These are phyloP conservation scores for Zygotorulaspora chibaensis DNA, from an alignment of 805 yeast genomes.

Conservation along the genomic window DNA sequence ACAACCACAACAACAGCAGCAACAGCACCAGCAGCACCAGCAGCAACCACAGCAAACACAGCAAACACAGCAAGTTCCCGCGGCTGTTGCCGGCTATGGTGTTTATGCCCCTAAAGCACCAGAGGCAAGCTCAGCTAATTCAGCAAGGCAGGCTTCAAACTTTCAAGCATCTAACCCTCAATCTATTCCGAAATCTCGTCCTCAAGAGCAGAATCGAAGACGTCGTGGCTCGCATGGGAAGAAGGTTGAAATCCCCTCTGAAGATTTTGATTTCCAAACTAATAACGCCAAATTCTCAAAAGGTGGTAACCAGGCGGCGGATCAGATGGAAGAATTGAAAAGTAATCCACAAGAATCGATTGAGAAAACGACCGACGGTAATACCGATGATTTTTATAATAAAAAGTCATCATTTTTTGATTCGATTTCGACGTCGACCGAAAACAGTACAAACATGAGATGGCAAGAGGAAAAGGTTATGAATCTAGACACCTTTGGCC, in stretches of 20 bases:
- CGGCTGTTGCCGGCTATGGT: constrained; percentile 36
- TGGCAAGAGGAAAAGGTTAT: constrained; percentile 70
- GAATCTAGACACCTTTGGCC: constrained; percentile 83
- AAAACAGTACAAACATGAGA: constrained; percentile 45
- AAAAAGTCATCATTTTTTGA: constrained; percentile 87
- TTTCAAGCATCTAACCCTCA: constrained; percentile 1
- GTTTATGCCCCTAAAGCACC: constrained; percentile 30
- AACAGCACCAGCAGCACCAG: constrained; percentile 19
- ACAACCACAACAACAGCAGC: constrained; percentile 12
- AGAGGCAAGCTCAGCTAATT: not conserved
- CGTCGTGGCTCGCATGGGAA: constrained; percentile 8
- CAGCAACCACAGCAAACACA: constrained; percentile 9
- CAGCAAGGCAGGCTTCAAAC: constrained; percentile 2
- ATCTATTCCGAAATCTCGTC: constrained; percentile 1
- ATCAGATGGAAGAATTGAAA: constrained; percentile 7
- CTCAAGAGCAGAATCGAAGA: constrained; percentile 4
- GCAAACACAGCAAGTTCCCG: constrained; percentile 25
- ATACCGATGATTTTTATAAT: constrained; percentile 50
- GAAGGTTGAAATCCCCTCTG: constrained; percentile 42
- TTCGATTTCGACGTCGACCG: constrained; percentile 66
- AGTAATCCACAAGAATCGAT: constrained; percentile 2
- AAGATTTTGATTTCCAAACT: constrained; percentile 71
- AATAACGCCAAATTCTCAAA: constrained; percentile 68
- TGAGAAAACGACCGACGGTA: constrained; percentile 1
- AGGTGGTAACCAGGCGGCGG: constrained; percentile 39